phyloP scores from a whole-genome alignment of 2,329 filamentous ascomycete genomes.

The Rhynchosporium secalis region DNA sequence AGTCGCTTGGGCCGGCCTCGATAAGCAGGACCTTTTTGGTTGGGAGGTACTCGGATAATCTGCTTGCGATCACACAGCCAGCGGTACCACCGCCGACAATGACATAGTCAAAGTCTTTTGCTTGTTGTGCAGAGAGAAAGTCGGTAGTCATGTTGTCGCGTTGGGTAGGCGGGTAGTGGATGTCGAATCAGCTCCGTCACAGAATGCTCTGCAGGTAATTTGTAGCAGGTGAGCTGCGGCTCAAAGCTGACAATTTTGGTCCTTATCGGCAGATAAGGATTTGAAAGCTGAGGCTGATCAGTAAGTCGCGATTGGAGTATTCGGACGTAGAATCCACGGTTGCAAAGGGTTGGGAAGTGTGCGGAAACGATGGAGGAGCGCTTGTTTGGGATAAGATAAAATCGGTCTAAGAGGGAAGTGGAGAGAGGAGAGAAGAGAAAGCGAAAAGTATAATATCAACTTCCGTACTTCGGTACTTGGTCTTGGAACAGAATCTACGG shows the following conservation, averaged over 20 bases:
- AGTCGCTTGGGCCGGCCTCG: constrained; percentile 87
- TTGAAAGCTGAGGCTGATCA: constrained; percentile 7
- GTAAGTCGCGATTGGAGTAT: background rate
- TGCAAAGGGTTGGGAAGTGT: background rate
- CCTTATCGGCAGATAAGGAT: constrained; percentile 16
- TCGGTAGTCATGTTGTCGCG: constrained; percentile 37
- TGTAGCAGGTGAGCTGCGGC: constrained; percentile 7
- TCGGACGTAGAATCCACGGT: background rate
- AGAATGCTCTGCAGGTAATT: background rate
- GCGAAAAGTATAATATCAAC: no score
- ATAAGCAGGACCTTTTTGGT: constrained; percentile 79
- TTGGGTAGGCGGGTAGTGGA: constrained; percentile 1
- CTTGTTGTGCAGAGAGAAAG: constrained; percentile 35
- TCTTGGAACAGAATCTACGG: no score
- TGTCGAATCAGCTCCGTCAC: background rate
- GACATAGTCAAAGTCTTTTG: constrained; percentile 48
- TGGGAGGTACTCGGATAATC: constrained; percentile 72
- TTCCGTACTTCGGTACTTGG: no score
- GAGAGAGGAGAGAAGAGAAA: no score
- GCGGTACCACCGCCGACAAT: constrained; percentile 53
- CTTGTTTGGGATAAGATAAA: background rate
- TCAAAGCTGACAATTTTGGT: background rate
- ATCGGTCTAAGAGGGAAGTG: background rate
- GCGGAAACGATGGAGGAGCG: background rate
- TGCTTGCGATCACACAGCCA: constrained; percentile 49